These are phyloP conservation scores for Globisporangium cystogenes DNA, from an alignment of 352 stramenopile genomes.

Conservation along the genomic window DNA sequence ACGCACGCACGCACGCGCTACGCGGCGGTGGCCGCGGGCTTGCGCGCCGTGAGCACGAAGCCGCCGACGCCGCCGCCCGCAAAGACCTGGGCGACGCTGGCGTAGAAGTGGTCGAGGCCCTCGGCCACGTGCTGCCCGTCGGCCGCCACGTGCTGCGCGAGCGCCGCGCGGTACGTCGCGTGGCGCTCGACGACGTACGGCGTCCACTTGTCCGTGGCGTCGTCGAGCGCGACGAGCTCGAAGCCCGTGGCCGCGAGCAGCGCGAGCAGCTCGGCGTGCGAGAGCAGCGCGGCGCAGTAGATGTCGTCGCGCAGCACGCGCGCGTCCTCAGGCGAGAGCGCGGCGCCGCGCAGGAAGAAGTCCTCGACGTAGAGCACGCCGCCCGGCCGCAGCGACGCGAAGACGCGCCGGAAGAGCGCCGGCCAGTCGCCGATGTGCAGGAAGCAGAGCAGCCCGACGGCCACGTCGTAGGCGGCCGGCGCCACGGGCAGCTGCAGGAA, in stretches of 20 bases:
- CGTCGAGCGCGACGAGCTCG: constrained; percentile 39
- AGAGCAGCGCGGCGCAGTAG: constrained; percentile 49
- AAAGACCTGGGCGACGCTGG: constrained; percentile 50
- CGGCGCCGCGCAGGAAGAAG: constrained; percentile 44
- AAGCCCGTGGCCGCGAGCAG: constrained; percentile 50
- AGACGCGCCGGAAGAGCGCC: constrained; percentile 54
- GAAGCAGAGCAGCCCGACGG: constrained; percentile 71
- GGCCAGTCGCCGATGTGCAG: constrained; percentile 68
- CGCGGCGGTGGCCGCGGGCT: constrained; percentile 8
- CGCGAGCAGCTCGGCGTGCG: constrained; percentile 27
- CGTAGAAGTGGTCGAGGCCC: constrained; percentile 74
- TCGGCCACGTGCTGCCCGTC: constrained; percentile 51
- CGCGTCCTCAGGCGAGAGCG: constrained; percentile 41
- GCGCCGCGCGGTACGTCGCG: constrained; percentile 29
- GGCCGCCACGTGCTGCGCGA: constrained; percentile 38
- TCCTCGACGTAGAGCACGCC: constrained; percentile 78
- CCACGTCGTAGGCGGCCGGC: constrained; percentile 36
- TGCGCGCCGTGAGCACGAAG: constrained; percentile 41
- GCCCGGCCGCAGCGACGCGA: constrained; percentile 45
- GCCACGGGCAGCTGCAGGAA: constrained; percentile 39
- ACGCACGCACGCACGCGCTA: no score
- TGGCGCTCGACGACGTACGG: constrained; percentile 46
- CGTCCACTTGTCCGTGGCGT: constrained; percentile 63
- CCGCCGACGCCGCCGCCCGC: constrained; percentile 51
- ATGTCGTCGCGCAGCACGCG: constrained; percentile 49